Conservation (phyloP, 352 stramenopile genomes). For the Phytopythium ostracodes region DNA sequence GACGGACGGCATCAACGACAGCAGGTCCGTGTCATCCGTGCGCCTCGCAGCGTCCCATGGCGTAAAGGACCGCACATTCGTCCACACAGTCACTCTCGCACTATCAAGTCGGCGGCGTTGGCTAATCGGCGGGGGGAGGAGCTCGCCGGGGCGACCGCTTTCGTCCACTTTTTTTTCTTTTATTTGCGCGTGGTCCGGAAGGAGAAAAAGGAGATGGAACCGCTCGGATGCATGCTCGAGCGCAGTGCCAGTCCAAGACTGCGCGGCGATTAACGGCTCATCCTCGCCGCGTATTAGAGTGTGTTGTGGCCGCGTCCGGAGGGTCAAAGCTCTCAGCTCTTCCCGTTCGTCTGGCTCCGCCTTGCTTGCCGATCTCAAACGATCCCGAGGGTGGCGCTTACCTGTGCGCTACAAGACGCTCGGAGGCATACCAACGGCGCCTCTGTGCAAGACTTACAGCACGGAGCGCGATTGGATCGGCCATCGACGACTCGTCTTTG, state of each 20-base stretch:
- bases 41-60: not conserved
- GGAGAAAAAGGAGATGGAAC: not conserved
- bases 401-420: not conserved
- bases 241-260: not conserved
- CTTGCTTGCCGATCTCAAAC: not conserved
- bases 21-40: not conserved
- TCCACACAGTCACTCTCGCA: not conserved
- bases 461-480: not conserved
- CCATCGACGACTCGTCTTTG: not conserved
- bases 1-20: too few relatives aligned
- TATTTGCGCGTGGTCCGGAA: not conserved
- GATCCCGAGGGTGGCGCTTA: not conserved
- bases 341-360: not conserved
- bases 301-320: not conserved
- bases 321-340: not conserved
- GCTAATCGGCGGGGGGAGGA: not conserved
- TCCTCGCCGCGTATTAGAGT: not conserved
- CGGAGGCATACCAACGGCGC: not conserved
- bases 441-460: not conserved
- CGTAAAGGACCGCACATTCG: conserved; percentile 2
- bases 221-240: not conserved
- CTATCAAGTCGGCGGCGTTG: not conserved
- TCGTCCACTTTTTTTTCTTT: not conserved
- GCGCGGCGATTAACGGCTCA: not conserved
- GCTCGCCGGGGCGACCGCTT: not conserved